A percentile compares a stretch with the other conserved stretches of the same genome.
Conservation (phyloP, 768 basidiomycete genomes). For the Holtermannia corniformis region DNA sequence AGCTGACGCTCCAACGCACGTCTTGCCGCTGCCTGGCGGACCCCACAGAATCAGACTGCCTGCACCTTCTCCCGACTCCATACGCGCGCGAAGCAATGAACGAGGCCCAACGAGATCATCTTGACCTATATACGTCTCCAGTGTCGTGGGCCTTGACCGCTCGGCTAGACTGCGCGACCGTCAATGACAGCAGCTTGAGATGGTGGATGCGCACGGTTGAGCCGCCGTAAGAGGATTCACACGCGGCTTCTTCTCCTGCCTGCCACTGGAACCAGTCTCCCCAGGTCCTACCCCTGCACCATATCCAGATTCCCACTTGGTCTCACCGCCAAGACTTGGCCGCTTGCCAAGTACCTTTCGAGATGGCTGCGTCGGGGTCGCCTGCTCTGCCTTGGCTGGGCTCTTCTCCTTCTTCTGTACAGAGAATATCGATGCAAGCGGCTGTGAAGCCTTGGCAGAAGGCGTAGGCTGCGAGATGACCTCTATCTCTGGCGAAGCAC, state of each 20-base stretch:
- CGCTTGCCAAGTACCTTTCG: not conserved
- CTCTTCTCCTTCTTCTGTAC: not conserved
- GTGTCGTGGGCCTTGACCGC: slow-evolving; percentile 54
- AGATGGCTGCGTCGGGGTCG: slow-evolving; percentile 1
- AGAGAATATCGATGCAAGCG: not conserved
- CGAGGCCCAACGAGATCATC: slow-evolving; percentile 52
- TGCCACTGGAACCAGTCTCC: not conserved
- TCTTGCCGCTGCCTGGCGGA: slow-evolving; percentile 42
- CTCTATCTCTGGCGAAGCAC: not conserved
- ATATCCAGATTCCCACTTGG: not conserved
- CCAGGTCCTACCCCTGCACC: not conserved
- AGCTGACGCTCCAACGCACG: slow-evolving; percentile 14
- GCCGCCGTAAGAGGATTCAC: slow-evolving; percentile 32
- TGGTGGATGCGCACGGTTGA: slow-evolving; percentile 32
- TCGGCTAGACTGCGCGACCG: slow-evolving; percentile 50
- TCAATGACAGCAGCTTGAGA: not conserved
- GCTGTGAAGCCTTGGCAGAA: not conserved
- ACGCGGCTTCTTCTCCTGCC: slow-evolving; percentile 22
- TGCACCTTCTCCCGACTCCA: slow-evolving; percentile 47
- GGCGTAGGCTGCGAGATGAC: slow-evolving; percentile 1
- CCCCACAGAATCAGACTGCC: slow-evolving; percentile 46
- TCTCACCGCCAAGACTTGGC: not conserved
- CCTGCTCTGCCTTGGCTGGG: not conserved
- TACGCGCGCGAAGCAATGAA: slow-evolving; percentile 51
- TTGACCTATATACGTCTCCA: slow-evolving; percentile 68